Conservation (phyloP, 164 flowering plant genomes). For the Piper longum region DNA sequence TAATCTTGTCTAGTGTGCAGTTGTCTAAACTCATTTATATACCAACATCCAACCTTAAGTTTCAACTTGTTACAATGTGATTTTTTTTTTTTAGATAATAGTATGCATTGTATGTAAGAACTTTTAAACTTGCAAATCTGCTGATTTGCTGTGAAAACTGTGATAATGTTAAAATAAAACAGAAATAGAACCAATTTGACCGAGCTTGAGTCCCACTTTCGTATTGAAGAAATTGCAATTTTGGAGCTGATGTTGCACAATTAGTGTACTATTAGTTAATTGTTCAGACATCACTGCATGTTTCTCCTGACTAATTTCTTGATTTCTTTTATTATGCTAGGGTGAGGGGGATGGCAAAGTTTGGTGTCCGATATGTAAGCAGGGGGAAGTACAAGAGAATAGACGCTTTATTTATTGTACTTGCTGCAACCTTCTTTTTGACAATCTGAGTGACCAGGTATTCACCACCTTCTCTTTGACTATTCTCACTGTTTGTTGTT, state of each 20-base stretch:
- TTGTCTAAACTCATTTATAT: too few relatives aligned
- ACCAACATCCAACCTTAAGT: too few relatives aligned
- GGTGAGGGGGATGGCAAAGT: slow-evolving; percentile 13
- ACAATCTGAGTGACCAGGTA: slow-evolving; percentile 51
- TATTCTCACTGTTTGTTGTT: background rate
- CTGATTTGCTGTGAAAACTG: too few relatives aligned
- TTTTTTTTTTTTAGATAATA: too few relatives aligned
- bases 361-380: slow-evolving; percentile 93
- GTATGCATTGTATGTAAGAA: too few relatives aligned
- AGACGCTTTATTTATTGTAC: slow-evolving; percentile 39
- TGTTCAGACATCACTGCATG: too few relatives aligned
- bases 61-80: too few relatives aligned
- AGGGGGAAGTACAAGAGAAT: slow-evolving; percentile 53
- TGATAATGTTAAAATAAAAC: background rate
- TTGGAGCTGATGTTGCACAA: background rate
- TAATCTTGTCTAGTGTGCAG: too few relatives aligned
- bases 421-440: slow-evolving; percentile 47
- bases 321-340: slow-evolving; percentile 3
- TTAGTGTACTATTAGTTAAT: background rate
- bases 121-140: too few relatives aligned
- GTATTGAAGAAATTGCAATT: background rate
- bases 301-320: too few relatives aligned
- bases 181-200: background rate
- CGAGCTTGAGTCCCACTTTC: background rate
- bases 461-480: background rate